phyloP scores from a whole-genome alignment of 495 filamentous ascomycete species.

The Choiromyces venosus region DNA sequence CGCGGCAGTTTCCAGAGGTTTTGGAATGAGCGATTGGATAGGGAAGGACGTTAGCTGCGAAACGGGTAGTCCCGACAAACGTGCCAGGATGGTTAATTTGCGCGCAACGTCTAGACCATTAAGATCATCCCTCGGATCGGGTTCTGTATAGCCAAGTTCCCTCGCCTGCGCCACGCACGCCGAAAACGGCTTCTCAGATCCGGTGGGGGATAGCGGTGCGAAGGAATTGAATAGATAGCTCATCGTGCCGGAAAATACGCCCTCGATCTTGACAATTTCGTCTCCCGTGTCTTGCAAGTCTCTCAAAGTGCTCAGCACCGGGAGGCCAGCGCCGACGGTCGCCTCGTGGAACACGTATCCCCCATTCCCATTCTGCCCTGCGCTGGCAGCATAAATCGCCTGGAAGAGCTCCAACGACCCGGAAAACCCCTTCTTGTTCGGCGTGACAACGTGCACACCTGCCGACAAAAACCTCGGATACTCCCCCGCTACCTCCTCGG shows the following conservation, averaged over 20 bases:
- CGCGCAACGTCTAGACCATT: constrained; percentile 94
- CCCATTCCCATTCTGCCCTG: constrained; percentile 46
- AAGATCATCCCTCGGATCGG: constrained; percentile 89
- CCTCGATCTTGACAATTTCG: constrained; percentile 79
- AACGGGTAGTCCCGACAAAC: constrained; percentile 71
- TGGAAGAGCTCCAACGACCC: constrained; percentile 69
- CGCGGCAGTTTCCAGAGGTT: constrained; percentile 64
- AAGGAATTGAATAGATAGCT: constrained; percentile 96
- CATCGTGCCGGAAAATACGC: constrained; percentile 94
- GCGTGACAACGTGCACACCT: constrained; percentile 85
- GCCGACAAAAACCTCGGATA: constrained; percentile 73
- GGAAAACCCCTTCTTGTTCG: constrained; percentile 97
- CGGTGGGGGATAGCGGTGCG: constrained; percentile 61
- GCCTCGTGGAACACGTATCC: constrained; percentile 89
- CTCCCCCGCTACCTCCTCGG: constrained; percentile 64
- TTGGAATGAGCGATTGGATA: constrained; percentile 83
- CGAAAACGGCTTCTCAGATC: constrained; percentile 66
- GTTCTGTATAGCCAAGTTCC: constrained; percentile 93
- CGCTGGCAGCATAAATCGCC: constrained; percentile 63
- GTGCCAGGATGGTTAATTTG: constrained; percentile 91
- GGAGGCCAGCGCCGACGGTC: constrained; percentile 84
- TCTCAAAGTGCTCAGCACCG: constrained; percentile 82
- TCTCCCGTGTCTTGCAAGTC: constrained; percentile 89
- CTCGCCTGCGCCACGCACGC: constrained; percentile 84
- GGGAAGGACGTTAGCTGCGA: constrained; percentile 77